Base-by-base conservation (phyloP, 169 alveolate species). In the Plasmodium chabaudi region DNA sequence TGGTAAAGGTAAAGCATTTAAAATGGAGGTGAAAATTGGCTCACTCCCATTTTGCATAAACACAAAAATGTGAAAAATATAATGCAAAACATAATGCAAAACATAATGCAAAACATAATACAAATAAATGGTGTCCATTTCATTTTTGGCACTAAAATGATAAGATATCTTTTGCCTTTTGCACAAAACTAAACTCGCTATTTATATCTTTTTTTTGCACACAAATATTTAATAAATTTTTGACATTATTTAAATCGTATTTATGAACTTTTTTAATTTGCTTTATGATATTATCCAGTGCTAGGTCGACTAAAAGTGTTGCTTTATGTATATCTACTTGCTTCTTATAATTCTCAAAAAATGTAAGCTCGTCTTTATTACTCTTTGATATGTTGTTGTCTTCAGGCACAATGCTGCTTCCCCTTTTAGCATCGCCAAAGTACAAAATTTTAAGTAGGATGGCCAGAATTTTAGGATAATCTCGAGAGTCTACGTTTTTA, bases 381-480 rank as follows among this genome's bases (percentile, higher is more conserved):
- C 6, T 34, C 7, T 34, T 7, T 34, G 42, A 34, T 34, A 34
- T 34, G 4, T 34, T 34, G 0, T 0, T 4, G 1, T 27, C 39
- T 27, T 27, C 1, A 0, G 17, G 49, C n/a, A 23, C n/a, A 39
- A 9, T 57, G 23, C 13, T 21, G 17, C n/a, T 25, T 6, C 56
- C 6, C 27, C 19, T 61, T 5, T 60, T 27, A 55, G 6, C 55
- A 19, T 34, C 49, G 19, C 42, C 23, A 15, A 13, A 12, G 27
- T 21, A n/a, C 19, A 9, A 5, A 2, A 86, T 42, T 59, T 86
- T 86, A 12, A 69, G 15, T 7, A 86, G 27, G 47, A 86, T 69
- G 23, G 57, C 70, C 64, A 86, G 53, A 86, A 86, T 46, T 64
- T 86, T 86, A 39, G 87, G 75, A 86, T 19, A 69, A 86, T 86